Conservation (phyloP, 1,139 yeast genomes). For the Hansenula lynferdii region DNA sequence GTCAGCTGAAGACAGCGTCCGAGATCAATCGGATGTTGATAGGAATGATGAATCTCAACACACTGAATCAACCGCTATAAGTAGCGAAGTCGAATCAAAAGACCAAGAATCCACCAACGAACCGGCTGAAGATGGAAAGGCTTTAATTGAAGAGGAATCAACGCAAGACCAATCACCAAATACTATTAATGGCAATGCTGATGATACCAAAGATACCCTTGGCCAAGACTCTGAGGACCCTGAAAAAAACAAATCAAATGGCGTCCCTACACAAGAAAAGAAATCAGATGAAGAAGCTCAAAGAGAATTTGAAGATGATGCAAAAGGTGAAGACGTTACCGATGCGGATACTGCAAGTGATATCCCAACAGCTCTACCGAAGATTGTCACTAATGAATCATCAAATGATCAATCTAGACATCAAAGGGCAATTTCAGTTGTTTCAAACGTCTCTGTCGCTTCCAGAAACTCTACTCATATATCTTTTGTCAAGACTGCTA, state of each 20-base stretch:
- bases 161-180: not conserved
- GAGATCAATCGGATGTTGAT: constrained; percentile 1
- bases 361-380: constrained; percentile 18
- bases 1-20: not conserved
- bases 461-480: constrained; percentile 15
- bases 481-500: constrained; percentile 40
- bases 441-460: constrained; percentile 13
- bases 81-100: not conserved
- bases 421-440: constrained; percentile 15
- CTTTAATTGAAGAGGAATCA: not conserved
- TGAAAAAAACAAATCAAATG: not conserved
- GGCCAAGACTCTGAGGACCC: too few species aligned
- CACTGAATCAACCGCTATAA: not conserved
- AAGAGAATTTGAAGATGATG: constrained; percentile 2
- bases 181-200: not conserved
- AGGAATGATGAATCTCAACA: constrained; percentile 5
- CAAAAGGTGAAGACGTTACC: constrained; percentile 14
- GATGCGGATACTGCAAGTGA: constrained; percentile 11
- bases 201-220: not conserved
- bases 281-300: not conserved
- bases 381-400: constrained; percentile 6
- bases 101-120: not conserved
- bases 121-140: not conserved
- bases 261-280: not conserved
- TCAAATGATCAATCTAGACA: constrained; percentile 11